Evolutionary conservation across 257 asterid species (phyloP).

Genomic region (Solanum peruvianum): DNA sequence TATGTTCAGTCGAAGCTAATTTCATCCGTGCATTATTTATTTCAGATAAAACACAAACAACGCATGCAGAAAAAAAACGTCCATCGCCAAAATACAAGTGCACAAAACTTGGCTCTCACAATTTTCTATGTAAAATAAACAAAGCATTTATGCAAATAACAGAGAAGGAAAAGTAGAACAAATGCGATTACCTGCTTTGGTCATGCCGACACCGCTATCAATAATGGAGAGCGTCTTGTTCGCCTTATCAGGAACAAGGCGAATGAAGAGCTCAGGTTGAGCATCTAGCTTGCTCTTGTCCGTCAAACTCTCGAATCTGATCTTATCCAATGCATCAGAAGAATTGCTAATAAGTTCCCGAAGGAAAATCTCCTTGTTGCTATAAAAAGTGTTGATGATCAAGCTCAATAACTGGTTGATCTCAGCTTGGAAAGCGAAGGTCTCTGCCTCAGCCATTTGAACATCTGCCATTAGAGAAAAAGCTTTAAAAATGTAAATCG

Average conservation of each 20-base stretch:
- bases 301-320: slow-evolving; percentile 65
- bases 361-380: slow-evolving; percentile 72
- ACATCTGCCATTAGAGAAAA: slow-evolving; percentile 37
- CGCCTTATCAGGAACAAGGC: slow-evolving; percentile 60
- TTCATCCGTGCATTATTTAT: neutral
- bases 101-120: neutral
- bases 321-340: slow-evolving; percentile 78
- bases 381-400: slow-evolving; percentile 65
- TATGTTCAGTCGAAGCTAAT: neutral
- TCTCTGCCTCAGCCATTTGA: slow-evolving; percentile 35
- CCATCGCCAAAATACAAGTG: neutral
- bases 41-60: neutral
- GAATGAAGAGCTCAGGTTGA: slow-evolving; percentile 70
- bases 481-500: neutral
- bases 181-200: slow-evolving; percentile 56
- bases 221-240: slow-evolving; percentile 63
- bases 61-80: neutral
- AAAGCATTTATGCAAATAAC: neutral
- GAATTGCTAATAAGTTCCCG: slow-evolving; percentile 65
- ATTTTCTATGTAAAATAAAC: neutral
- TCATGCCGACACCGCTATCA: slow-evolving; percentile 80
- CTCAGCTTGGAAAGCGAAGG: slow-evolving; percentile 79
- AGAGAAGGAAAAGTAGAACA: neutral
- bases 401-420: slow-evolving; percentile 65
- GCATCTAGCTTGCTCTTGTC: slow-evolving; percentile 74